Evolutionary conservation across 495 filamentous ascomycete species (phyloP).

Genomic region (Aspergillus indologenus): DNA sequence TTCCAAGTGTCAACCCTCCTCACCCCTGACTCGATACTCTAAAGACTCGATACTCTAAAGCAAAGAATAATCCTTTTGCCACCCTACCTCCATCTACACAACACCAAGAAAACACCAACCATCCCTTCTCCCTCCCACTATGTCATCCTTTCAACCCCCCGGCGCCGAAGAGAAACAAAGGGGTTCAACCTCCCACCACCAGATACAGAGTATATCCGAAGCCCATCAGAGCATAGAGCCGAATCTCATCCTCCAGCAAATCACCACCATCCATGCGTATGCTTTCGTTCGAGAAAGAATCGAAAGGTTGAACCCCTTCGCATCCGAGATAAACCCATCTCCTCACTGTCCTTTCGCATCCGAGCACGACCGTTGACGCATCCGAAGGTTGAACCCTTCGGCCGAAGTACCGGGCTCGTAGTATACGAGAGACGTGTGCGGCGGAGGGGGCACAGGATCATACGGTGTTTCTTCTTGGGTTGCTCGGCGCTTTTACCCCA

Average conservation of each 20-base stretch:
- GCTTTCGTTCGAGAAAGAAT: background rate
- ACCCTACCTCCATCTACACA: no score
- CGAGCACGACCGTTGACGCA: background rate
- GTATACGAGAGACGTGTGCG: no score
- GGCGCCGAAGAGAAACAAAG: background rate
- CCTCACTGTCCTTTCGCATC: background rate
- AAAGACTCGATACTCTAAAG: no score
- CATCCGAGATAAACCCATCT: background rate
- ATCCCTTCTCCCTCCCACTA: background rate
- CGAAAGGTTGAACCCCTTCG: background rate
- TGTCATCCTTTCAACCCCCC: background rate
- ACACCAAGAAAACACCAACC: no score
- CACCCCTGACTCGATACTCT: no score
- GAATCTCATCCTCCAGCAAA: background rate
- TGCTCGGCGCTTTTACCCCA: no score
- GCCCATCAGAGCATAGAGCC: no score
- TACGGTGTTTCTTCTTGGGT: no score
- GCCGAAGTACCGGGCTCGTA: background rate
- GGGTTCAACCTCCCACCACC: background rate
- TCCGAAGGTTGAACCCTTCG: background rate
- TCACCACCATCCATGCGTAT: background rate
- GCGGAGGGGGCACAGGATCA: no score
- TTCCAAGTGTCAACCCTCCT: no score
- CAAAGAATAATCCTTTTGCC: no score
- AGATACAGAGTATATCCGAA: background rate